A percentile compares a stretch with the other conserved stretches of the same genome.
These are phyloP conservation scores for Chalciporus piperatus DNA, from an alignment of 768 basidiomycete species.

Conservation along the genomic window DNA sequence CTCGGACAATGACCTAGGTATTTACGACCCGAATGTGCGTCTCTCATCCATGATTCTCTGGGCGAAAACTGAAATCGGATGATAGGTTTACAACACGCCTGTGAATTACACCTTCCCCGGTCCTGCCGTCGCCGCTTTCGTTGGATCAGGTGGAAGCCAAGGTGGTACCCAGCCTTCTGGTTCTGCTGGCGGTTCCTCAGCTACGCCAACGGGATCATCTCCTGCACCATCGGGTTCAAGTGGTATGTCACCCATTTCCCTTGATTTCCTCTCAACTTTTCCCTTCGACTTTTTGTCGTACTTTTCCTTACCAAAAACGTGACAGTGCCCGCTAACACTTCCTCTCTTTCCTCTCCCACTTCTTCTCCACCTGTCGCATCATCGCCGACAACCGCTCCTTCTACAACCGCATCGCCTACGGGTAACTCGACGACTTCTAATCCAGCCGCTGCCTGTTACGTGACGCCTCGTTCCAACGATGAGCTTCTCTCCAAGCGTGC, in stretches of 20 bases:
- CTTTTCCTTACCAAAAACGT: conserved; percentile 18
- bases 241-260: conserved; percentile 13
- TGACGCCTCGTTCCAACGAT: conserved; percentile 14
- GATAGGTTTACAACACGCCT: conserved; percentile 31
- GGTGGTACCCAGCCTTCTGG: conserved; percentile 24
- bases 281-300: not conserved
- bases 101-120: conserved; percentile 52
- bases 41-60: not conserved
- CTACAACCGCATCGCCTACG: conserved; percentile 8
- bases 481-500: conserved; percentile 17
- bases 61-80: not conserved
- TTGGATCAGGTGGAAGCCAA: conserved; percentile 14
- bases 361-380: not conserved
- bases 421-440: not conserved
- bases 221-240: conserved; percentile 13
- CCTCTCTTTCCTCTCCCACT: conserved; percentile 10
- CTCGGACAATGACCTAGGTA: conserved; percentile 64
- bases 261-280: not conserved
- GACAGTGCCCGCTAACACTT: conserved; percentile 26
- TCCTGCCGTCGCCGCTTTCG: conserved; percentile 45
- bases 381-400: conserved; percentile 1
- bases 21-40: conserved; percentile 48
- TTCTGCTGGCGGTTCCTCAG: conserved; percentile 15
- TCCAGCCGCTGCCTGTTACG: conserved; percentile 15
- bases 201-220: conserved; percentile 13